Percentiles rank a stretch among this genome's conserved stretches.
Evolutionary conservation across 176 grass and related monocot species (phyloP).

Genomic region (Zoysia pacifica): DNA sequence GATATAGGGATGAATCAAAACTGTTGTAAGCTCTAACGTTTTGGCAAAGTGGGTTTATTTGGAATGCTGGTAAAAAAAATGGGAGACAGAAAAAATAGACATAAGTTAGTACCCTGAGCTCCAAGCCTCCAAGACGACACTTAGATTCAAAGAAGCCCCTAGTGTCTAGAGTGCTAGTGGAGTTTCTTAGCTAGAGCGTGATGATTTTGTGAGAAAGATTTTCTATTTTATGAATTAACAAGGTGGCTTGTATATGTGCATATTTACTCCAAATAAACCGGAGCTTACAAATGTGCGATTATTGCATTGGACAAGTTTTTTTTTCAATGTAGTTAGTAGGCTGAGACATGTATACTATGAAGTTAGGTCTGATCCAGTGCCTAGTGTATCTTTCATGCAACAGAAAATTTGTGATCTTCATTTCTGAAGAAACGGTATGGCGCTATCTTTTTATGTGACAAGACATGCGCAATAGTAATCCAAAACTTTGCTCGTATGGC

Average conservation of each 20-base stretch:
- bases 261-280: background rate
- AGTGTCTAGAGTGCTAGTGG: background rate
- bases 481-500: too few species aligned
- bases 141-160: background rate
- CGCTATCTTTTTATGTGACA: too few species aligned
- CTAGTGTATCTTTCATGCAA: background rate
- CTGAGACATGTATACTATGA: background rate
- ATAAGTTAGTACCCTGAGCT: background rate
- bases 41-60: background rate
- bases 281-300: background rate
- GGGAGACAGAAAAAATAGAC: background rate
- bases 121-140: background rate
- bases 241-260: background rate
- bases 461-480: too few species aligned
- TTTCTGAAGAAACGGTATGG: too few species aligned
- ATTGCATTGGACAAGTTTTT: background rate
- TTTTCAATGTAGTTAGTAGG: background rate
- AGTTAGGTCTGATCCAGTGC: background rate
- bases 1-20: conserved; percentile 18
- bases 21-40: background rate
- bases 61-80: background rate
- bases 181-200: background rate
- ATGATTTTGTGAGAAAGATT: background rate
- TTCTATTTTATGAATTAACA: background rate
- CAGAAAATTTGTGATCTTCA: too few species aligned